These are phyloP conservation scores for Backusella macrospora DNA, from an alignment of 192 early-diverging fungal species.

Conservation along the genomic window DNA sequence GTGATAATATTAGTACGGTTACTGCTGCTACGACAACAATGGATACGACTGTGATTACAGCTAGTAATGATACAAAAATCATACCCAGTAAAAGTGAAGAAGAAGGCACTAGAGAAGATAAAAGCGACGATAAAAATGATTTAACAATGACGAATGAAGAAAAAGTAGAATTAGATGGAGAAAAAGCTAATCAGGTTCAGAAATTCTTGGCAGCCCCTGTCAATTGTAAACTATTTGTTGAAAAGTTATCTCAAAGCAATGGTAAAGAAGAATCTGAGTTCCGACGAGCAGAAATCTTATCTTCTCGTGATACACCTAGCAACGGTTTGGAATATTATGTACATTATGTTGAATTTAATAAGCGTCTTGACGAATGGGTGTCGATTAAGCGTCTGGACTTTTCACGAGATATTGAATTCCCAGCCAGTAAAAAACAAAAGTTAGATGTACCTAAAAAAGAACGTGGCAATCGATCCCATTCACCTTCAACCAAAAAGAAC, in stretches of 20 bases:
- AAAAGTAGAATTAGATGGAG: background rate
- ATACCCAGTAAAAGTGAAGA: background rate
- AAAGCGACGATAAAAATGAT: background rate
- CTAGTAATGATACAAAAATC: background rate
- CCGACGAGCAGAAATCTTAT: slow-evolving; percentile 87
- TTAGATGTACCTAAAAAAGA: background rate
- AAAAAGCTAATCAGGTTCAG: background rate
- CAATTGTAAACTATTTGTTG: slow-evolving; percentile 39
- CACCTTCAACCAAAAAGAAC: background rate
- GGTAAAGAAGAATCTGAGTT: slow-evolving; percentile 48
- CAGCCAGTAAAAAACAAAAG: slow-evolving; percentile 47
- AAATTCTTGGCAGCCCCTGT: slow-evolving; percentile 30
- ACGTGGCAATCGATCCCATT: slow-evolving; percentile 6
- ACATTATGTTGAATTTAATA: slow-evolving; percentile 97
- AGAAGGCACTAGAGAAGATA: background rate
- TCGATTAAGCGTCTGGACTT: slow-evolving; percentile 63
- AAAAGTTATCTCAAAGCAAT: slow-evolving; percentile 32
- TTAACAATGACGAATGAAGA: background rate
- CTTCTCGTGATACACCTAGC: slow-evolving; percentile 60
- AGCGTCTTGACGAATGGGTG: slow-evolving; percentile 98
- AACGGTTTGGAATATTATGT: slow-evolving; percentile 85
- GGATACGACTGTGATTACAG: background rate
- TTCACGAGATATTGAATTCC: slow-evolving; percentile 69
- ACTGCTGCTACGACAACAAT: background rate
- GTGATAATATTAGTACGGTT: background rate